A percentile compares a stretch with the other conserved stretches of the same genome.
Conservation (phyloP, 768 basidiomycete genomes). For the Leccinum subgranulosum region DNA sequence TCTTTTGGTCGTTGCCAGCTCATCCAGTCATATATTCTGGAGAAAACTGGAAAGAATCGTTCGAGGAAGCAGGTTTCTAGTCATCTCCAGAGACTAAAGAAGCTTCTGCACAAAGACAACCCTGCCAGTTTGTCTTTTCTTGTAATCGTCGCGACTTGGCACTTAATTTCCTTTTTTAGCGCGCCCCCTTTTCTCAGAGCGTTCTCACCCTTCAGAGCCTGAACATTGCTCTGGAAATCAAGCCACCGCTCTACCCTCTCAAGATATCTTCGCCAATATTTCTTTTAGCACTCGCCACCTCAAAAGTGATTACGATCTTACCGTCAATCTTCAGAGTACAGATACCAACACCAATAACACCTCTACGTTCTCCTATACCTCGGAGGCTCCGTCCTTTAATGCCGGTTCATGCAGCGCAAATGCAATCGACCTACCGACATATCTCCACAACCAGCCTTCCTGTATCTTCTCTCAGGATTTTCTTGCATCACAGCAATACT, state of each 20-base stretch:
- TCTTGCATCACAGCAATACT: constrained; percentile 8
- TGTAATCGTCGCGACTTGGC: not conserved
- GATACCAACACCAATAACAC: not conserved
- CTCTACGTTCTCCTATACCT: constrained; percentile 4
- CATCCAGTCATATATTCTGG: constrained; percentile 37
- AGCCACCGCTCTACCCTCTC: constrained; percentile 1
- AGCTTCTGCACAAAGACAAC: constrained; percentile 30
- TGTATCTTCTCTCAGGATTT: constrained; percentile 7
- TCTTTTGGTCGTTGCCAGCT: constrained; percentile 40
- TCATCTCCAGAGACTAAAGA: constrained; percentile 38
- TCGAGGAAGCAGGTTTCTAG: constrained; percentile 40
- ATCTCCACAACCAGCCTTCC: constrained; percentile 4
- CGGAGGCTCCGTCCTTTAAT: constrained; percentile 5
- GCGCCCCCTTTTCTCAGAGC: constrained; percentile 26
- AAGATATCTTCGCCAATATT: constrained; percentile 7
- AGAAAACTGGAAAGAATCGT: constrained; percentile 37
- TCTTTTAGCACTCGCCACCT: constrained; percentile 9
- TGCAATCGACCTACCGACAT: constrained; percentile 3
- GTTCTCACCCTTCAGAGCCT: constrained; percentile 6
- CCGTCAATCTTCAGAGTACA: constrained; percentile 5
- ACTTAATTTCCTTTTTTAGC: constrained; percentile 14
- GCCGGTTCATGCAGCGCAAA: not conserved
- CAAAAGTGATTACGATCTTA: constrained; percentile 13
- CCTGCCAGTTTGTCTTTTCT: constrained; percentile 28
- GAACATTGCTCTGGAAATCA: constrained; percentile 10